These are phyloP conservation scores for Torulaspora microellipsoides DNA, from an alignment of 805 yeast species.

Conservation along the genomic window DNA sequence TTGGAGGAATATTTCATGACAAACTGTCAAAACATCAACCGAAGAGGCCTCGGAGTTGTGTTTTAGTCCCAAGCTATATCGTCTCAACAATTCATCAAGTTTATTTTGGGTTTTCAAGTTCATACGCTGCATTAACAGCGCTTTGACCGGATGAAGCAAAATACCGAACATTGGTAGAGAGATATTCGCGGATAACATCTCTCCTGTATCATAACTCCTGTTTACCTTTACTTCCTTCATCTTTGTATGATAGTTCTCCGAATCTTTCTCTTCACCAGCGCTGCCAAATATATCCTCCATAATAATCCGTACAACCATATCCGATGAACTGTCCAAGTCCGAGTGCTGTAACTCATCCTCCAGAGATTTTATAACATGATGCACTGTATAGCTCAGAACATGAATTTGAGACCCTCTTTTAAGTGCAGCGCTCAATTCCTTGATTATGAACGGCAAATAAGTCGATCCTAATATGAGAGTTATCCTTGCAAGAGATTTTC, in stretches of 20 bases:
- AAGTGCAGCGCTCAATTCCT: slow-evolving; percentile 73
- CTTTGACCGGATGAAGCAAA: slow-evolving; percentile 65
- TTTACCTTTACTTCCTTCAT: slow-evolving; percentile 89
- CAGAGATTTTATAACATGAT: slow-evolving; percentile 59
- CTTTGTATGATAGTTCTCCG: slow-evolving; percentile 79
- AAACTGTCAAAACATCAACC: slow-evolving; percentile 58
- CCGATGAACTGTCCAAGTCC: slow-evolving; percentile 66
- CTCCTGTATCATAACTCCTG: slow-evolving; percentile 84
- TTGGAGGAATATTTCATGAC: slow-evolving; percentile 66
- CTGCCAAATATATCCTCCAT: slow-evolving; percentile 94
- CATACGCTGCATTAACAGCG: slow-evolving; percentile 57
- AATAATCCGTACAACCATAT: slow-evolving; percentile 58
- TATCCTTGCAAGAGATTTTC: slow-evolving; percentile 68
- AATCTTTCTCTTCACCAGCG: slow-evolving; percentile 91
- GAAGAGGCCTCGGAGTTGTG: slow-evolving; percentile 58
- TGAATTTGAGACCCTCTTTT: slow-evolving; percentile 91
- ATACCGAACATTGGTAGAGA: slow-evolving; percentile 50
- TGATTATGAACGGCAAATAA: slow-evolving; percentile 68
- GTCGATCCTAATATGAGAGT: slow-evolving; percentile 62
- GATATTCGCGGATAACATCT: slow-evolving; percentile 64
- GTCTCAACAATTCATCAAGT: slow-evolving; percentile 70
- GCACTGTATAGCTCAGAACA: slow-evolving; percentile 83
- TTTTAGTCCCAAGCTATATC: slow-evolving; percentile 74
- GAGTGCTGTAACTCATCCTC: slow-evolving; percentile 50
- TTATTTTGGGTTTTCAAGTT: slow-evolving; percentile 66